Conservation (phyloP, 192 early-diverging fungal species). For the Lobosporangium transversale region DNA sequence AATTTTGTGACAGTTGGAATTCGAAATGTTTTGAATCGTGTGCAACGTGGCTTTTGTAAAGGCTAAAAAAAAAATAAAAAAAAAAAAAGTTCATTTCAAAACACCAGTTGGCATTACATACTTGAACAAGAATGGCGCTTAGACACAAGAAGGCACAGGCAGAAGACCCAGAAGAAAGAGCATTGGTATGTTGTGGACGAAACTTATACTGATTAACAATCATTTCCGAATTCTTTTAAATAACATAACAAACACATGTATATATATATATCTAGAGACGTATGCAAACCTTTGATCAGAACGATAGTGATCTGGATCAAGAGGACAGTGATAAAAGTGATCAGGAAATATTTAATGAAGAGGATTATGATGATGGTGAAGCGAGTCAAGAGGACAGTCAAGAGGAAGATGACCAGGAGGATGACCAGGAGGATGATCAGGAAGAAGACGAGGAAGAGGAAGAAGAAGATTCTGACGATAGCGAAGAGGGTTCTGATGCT, state of each 20-base stretch:
- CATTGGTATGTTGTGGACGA: slow-evolving; percentile 28
- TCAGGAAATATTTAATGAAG: slow-evolving; percentile 13
- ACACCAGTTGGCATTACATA: neutral
- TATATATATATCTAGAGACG: slow-evolving; percentile 26
- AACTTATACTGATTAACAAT: too few relatives aligned
- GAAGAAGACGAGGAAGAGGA: slow-evolving; percentile 20
- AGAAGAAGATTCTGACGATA: slow-evolving; percentile 5
- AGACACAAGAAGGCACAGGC: slow-evolving; percentile 13
- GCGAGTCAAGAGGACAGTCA: slow-evolving; percentile 2
- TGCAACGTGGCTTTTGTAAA: too few relatives aligned
- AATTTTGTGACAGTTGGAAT: too few relatives aligned
- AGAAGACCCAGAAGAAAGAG: slow-evolving; percentile 20
- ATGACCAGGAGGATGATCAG: slow-evolving; percentile 16
- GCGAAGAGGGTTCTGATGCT: slow-evolving; percentile 23
- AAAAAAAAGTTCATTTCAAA: neutral
- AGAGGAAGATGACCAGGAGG: slow-evolving; percentile 26
- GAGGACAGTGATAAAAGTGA: slow-evolving; percentile 15
- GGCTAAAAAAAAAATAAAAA: neutral
- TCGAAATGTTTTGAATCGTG: too few relatives aligned
- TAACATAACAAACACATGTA: too few relatives aligned
- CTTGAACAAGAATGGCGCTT: slow-evolving; percentile 38
- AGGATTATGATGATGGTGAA: slow-evolving; percentile 1
- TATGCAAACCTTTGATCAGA: slow-evolving; percentile 46
- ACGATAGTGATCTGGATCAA: slow-evolving; percentile 43
- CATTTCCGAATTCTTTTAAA: too few relatives aligned